Evolutionary conservation across 345 rosid genomes (phyloP).

Genomic region (Syzygium aqueum): DNA sequence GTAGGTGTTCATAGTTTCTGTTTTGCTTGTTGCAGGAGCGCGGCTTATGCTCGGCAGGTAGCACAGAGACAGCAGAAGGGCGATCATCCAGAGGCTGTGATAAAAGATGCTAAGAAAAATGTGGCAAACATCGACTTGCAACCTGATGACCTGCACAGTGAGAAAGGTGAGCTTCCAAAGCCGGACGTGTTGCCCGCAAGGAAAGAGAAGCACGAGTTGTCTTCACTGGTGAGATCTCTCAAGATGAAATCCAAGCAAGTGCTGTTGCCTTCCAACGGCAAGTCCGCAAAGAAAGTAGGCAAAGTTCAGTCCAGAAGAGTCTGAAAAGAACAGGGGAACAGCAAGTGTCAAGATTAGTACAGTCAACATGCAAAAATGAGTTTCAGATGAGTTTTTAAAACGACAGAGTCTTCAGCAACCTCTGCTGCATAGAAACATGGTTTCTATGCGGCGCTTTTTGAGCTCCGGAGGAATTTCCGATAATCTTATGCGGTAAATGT

Average conservation of each 20-base stretch:
- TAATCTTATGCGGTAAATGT: not conserved
- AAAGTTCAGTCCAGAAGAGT: not conserved
- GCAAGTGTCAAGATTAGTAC: not conserved
- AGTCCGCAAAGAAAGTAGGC: slow-evolving; percentile 13
- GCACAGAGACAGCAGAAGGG: slow-evolving; percentile 41
- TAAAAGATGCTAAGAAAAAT: slow-evolving; percentile 12
- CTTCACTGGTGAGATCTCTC: slow-evolving; percentile 54
- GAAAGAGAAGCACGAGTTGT: slow-evolving; percentile 44
- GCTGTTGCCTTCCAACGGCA: slow-evolving; percentile 12
- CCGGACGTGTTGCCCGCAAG: slow-evolving; percentile 15
- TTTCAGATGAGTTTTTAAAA: not conserved
- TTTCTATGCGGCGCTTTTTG: not conserved
- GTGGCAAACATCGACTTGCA: slow-evolving; percentile 4
- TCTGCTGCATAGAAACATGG: not conserved
- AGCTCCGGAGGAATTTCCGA: not conserved
- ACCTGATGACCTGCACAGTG: slow-evolving; percentile 3
- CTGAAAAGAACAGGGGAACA: slow-evolving; percentile 4
- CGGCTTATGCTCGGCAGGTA: slow-evolving; percentile 64
- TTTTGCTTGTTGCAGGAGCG: slow-evolving; percentile 56
- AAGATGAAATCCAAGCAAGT: slow-evolving; percentile 69
- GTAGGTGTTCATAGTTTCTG: not conserved
- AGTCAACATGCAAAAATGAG: not conserved
- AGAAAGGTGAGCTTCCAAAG: not conserved
- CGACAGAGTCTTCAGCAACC: not conserved
- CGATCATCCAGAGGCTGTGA: slow-evolving; percentile 8